Evolutionary conservation across 441 rosid species (phyloP), one percentile per base, ranked within the genome.

Genomic region (Mallotus repandus): DNA sequence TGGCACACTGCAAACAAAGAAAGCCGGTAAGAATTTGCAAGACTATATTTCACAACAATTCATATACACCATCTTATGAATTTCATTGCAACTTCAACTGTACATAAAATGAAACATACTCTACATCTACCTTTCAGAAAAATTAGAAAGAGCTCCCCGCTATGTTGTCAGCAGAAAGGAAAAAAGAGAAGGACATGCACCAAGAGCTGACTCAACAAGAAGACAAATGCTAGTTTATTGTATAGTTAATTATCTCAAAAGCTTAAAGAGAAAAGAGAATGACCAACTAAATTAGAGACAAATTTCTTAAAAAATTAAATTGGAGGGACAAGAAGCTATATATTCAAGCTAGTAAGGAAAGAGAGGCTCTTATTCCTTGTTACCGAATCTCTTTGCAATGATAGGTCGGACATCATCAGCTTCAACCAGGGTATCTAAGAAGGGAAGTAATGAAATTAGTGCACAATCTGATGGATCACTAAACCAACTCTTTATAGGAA

Each of bases 401-500:
- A 92, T 88, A 60, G 99, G 97, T 61, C 99, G 96, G 69, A 92
- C 98, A 78, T 95, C 99, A 83, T 91, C 99, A 75, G 89, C 90
- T 67, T 87, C 93, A 79, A 80, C 94, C 87, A 95, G 82, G 70
- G 87, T 88, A 84, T 91, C 99, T 78, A 95, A 85, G 89, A 95
- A 92, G 77, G 98, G 96, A 64, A 95, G 96, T 72, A 95, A 87
- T 13, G 96, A 82, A 46, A 92, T 79, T 83, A 95, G 82, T 71
- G 91, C 94, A 79, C 87, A 83, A 85, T 95, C 99, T 32, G 87
- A 84, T 73, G 94, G 89, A 81, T 95, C 99, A 87, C 88, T 91
- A 68, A 92, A 92, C 99, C 99, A 95, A 85, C 99, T 95, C 89
- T 85, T 86, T 77, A 95, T 95, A 45, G 99, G 99, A 81, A 95